Base-by-base conservation (phyloP, 495 filamentous ascomycete species). In the Neurospora sp. region DNA sequence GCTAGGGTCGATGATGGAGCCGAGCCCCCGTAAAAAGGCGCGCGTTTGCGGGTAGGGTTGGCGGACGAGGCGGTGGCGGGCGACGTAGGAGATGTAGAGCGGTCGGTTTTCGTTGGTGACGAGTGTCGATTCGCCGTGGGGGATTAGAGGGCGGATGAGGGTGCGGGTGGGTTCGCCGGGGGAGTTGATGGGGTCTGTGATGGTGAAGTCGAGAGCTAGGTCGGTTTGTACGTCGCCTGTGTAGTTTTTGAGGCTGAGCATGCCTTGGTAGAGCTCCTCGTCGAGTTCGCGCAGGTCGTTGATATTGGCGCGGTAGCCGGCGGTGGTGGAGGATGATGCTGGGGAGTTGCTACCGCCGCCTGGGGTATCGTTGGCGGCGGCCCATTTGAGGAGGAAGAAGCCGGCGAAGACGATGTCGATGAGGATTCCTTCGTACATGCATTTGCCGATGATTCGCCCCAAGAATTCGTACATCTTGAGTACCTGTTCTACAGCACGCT, bases 361-460 rank as follows among this genome's bases (percentile, higher is more conserved):
- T 27, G 49, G 49, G 3, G 90, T 90, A 23, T 89, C 90, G 75
- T 93, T 91, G 11, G 80, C 78, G 10, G 82, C 78, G 11, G 93
- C 89, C 96, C 96, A 99, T 78, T 97, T 97, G 44, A 97, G 87
- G 7, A 99, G 88, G 85, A 99, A 99, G 83, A 98, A 98, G 3
- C 93, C 90, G 3, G 95, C 96, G 83, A 99, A 99, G 73, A 88
- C 86, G 76, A 98, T 92, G 80, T 99, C 95, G 72, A 98, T 91
- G 12, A 99, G 86, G 70, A 99, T 98, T 2, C 95, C 95, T 83
- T 99, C 96, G 77, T 99, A 99, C 72, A 99, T 86, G 82, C 96
- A 99, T 81, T 99, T 99, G 4, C 96, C 96, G 60, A 99, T 91
- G 38, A 98, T 87, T 8, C 96, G 90, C 12, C 96, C 96, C 0